Base-by-base conservation (phyloP, 345 rosid genomes). In the Eucalyptus fibrosa region DNA sequence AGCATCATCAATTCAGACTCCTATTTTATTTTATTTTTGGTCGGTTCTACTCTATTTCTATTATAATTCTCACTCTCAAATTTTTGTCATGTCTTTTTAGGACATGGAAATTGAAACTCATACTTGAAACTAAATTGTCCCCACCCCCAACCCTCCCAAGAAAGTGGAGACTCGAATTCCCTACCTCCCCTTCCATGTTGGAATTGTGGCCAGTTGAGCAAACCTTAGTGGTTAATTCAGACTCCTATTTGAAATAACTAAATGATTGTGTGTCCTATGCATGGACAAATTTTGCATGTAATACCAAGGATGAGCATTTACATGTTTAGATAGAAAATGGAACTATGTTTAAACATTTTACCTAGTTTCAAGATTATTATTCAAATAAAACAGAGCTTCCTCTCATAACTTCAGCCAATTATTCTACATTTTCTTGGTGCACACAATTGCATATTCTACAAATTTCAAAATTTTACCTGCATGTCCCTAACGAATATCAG, bases 31-130 rank as follows among this genome's bases (percentile, higher is more conserved):
- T 50, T 50, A 6, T 16, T 50, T 16, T 50, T 17, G 19, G 8
- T 50, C 3, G 21, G 21, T 50, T 0, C 3, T 50, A 15, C 55
- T 50, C 1, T 50, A 50, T 17, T 50, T 3, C 19, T 50, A 17
- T 50, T 50, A 6, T 50, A 50, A 50, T 0, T 50, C 7, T 50
- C 4, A 50, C 8, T 50, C 7, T 50, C 55, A 18, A 19, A 51
- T 1, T 51, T 18, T 51, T 51, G 8, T 0, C 55, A 0, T 18
- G 0, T 51, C 4, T 1, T 51, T 51, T 3, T 8, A 18, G 8
- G 23, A 8, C 4, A 8, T 18, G 2, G 1, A 3, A 51, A 2
- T 51, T 21, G 2, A 51, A 51, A 51, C 56, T 8, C 9, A 51
- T 18, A 51, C 4, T 53, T 19, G 2, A 53, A 8, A 53, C 24